Evolutionary conservation across 1,284 basidiomycete species (phyloP), one percentile per base, ranked within the genome.

Genomic region (Neonothopanus nambi): DNA sequence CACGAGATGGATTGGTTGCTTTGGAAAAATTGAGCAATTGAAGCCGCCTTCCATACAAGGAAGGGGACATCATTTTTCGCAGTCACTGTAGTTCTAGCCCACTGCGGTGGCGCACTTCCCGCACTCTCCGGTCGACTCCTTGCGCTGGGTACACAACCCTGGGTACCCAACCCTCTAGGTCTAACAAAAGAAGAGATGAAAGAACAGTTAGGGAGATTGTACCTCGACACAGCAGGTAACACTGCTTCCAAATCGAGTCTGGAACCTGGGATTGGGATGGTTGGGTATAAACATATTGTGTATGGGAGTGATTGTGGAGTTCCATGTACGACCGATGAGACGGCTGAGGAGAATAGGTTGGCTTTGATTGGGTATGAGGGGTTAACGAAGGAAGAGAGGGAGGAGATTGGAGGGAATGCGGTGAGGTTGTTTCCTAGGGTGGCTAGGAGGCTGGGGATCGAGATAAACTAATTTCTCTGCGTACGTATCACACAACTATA

Each of bases 261-360:
- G 6, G 13, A 46, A 17, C 44, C 44, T 30, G 44, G 30, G 20
- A 5, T 46, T 5, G 40, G 40, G 23, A 5, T 42, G 20, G 40
- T 42, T 4, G 40, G 40, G 20, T 18, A 42, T 23, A 12, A 13
- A 23, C 40, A 42, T 23, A 42, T 42, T 21, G 20, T 42, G 12
- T 42, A 42, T 23, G 44, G 44, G n/a, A 36, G 46, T 15, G 46
- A 48, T 23, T 38, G 46, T 23, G 35, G 46, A 5, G 35, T 37
- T 37, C 46, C 33, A 18, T 38, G 46, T n/a, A 37, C 46, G 12
- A 48, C 33, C 17, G 46, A 48, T 12, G 1, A 6, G n/a, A 48
- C 33, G 11, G 46, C 20, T 6, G 46, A 48, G 20, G 33, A 5
- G 11, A 28, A 28, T 11, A 28, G 26, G 26, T 11, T 5, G 5